phyloP scores from a whole-genome alignment of 768 basidiomycete genomes.

The Termitomyces sp. region DNA sequence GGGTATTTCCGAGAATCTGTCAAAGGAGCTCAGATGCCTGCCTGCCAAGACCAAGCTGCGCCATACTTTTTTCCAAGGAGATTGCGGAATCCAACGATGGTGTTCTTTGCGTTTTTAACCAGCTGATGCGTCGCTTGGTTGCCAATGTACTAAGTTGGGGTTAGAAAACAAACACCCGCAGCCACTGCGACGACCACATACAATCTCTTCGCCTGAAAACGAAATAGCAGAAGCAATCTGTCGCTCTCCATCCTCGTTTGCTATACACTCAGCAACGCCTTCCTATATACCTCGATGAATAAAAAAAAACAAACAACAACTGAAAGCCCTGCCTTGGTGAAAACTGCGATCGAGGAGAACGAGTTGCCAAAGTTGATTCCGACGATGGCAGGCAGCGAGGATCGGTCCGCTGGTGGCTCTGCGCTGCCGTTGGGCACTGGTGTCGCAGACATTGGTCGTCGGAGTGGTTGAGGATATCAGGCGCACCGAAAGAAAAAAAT shows the following conservation, averaged over 20 bases:
- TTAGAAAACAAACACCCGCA: background rate
- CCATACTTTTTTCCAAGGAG: conserved; percentile 93
- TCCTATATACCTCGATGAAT: conserved; percentile 43
- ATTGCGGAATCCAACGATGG: conserved; percentile 92
- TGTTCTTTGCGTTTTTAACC: conserved; percentile 91
- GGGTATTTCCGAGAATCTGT: conserved; percentile 72
- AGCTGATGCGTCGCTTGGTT: conserved; percentile 92
- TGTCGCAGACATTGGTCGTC: conserved; percentile 5
- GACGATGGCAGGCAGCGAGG: conserved; percentile 56
- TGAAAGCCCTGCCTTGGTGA: conserved; percentile 70
- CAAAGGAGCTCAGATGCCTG: no score
- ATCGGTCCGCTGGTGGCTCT: conserved; percentile 28
- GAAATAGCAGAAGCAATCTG: conserved; percentile 95
- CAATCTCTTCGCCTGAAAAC: conserved; percentile 88
- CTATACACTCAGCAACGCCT: conserved; percentile 89
- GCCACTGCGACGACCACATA: conserved; percentile 29
- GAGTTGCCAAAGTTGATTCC: conserved; percentile 97
- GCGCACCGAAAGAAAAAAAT: conserved; percentile 9
- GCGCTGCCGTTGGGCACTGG: conserved; percentile 46
- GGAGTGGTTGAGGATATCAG: background rate
- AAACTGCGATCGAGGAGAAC: conserved; percentile 91
- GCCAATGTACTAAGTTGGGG: conserved; percentile 73
- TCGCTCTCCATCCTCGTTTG: conserved; percentile 97
- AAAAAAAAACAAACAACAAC: background rate
- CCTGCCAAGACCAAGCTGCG: no score